phyloP scores from a whole-genome alignment of 225 moss, liverwort and hornwort genomes.

The Sphagnum contortum region DNA sequence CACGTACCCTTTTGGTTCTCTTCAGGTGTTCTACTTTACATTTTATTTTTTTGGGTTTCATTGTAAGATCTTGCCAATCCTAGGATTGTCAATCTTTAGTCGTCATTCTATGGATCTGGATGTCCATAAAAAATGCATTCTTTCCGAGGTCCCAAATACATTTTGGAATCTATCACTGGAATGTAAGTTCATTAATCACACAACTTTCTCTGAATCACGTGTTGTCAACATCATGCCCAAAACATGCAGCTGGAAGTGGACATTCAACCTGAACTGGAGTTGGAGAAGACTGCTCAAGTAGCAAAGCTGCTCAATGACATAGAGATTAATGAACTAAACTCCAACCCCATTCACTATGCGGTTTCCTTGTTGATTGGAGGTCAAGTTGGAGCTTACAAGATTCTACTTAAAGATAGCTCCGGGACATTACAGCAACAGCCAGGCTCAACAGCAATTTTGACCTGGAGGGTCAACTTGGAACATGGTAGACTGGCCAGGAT shows the following conservation, averaged over 20 bases:
- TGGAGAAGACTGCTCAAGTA: too few species aligned
- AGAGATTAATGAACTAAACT: constrained; percentile 3
- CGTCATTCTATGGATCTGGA: too few species aligned
- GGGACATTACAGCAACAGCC: constrained; percentile 5
- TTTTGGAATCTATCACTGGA: not conserved
- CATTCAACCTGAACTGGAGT: constrained; percentile 4
- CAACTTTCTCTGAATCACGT: too few species aligned
- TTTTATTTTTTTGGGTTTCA: not conserved
- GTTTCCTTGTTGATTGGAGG: constrained; percentile 16
- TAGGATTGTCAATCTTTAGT: too few species aligned
- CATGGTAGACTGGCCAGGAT: constrained; percentile 14
- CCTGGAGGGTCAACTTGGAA: constrained; percentile 18
- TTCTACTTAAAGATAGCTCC: constrained; percentile 5
- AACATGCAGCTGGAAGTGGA: constrained; percentile 13
- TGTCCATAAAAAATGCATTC: too few species aligned
- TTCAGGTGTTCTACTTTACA: not conserved
- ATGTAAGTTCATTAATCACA: too few species aligned
- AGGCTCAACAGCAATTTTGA: constrained; percentile 17
- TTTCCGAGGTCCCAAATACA: not conserved
- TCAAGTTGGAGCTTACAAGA: constrained; percentile 7
- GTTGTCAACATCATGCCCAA: too few species aligned
- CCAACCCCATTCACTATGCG: constrained; percentile 8
- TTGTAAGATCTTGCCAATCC: too few species aligned
- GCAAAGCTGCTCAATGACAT: not conserved
- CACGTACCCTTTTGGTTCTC: not conserved